Evolutionary conservation across 495 filamentous ascomycete species (phyloP).

Genomic region (Talaromyces thailandensis): DNA sequence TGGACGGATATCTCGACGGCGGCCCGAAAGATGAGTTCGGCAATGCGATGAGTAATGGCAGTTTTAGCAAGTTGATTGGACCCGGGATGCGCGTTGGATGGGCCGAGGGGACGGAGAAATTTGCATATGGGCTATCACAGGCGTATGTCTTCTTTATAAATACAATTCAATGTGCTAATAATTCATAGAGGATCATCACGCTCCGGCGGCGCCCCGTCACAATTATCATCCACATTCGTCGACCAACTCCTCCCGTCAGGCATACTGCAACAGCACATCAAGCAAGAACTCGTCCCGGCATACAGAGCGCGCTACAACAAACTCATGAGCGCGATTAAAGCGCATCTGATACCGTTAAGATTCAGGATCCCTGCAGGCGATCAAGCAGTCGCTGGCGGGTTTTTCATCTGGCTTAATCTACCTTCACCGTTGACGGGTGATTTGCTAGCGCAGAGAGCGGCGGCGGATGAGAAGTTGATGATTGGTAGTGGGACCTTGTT

Average conservation of each 20-base stretch:
- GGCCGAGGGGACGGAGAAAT: conserved; percentile 61
- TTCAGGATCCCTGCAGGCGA: conserved; percentile 34
- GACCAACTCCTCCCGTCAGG: conserved; percentile 46
- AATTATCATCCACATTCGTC: conserved; percentile 59
- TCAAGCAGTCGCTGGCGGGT: conserved; percentile 48
- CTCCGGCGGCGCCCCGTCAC: conserved; percentile 70
- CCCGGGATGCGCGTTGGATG: conserved; percentile 77
- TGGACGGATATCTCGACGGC: conserved; percentile 57
- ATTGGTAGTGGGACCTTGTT: conserved; percentile 59
- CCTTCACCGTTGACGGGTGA: conserved; percentile 40
- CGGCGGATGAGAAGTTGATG: conserved; percentile 49
- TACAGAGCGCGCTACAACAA: conserved; percentile 48
- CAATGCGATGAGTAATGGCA: conserved; percentile 70
- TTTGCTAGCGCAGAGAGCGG: conserved; percentile 45
- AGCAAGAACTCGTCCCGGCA: conserved; percentile 37
- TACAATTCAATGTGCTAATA: neutral
- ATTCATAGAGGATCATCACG: conserved; percentile 49
- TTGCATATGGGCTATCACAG: conserved; percentile 59
- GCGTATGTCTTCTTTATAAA: conserved; percentile 34
- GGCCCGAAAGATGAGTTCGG: conserved; percentile 53
- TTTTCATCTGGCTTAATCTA: conserved; percentile 71
- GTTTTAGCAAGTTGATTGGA: conserved; percentile 76
- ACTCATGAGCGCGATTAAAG: conserved; percentile 44
- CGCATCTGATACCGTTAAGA: conserved; percentile 50
- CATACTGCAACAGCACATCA: conserved; percentile 38